These are phyloP conservation scores for Domatiomyces catenatus DNA, from an alignment of 2,329 filamentous ascomycete genomes.

Conservation along the genomic window DNA sequence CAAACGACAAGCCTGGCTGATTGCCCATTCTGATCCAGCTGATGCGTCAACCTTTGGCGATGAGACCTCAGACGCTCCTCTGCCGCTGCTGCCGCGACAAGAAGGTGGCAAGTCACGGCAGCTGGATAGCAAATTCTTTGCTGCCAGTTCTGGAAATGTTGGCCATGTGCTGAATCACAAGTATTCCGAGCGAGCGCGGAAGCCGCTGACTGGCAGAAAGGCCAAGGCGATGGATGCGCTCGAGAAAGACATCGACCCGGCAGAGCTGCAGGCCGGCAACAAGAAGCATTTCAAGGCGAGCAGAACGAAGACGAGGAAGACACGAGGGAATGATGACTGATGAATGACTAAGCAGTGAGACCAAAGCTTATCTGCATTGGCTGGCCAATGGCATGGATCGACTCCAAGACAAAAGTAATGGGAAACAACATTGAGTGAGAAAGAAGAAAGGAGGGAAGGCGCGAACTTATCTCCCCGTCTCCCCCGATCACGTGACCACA, in stretches of 20 bases:
- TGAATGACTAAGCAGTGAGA: not conserved
- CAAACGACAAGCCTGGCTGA: slow-evolving; percentile 55
- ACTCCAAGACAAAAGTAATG: not conserved
- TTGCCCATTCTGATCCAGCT: slow-evolving; percentile 30
- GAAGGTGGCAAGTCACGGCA: slow-evolving; percentile 55
- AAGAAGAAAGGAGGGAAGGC: not conserved
- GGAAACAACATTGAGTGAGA: not conserved
- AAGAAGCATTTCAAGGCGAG: slow-evolving; percentile 96
- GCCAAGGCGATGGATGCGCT: slow-evolving; percentile 61
- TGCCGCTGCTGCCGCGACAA: slow-evolving; percentile 4
- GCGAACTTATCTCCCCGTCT: not conserved
- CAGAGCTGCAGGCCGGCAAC: slow-evolving; percentile 50
- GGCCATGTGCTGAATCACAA: slow-evolving; percentile 75
- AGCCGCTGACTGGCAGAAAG: slow-evolving; percentile 69
- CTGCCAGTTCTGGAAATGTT: slow-evolving; percentile 36
- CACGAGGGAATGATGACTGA: slow-evolving; percentile 29
- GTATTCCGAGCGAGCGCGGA: slow-evolving; percentile 68
- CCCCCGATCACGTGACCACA: not conserved
- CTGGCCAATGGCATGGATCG: not conserved
- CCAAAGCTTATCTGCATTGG: not conserved
- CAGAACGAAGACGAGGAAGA: slow-evolving; percentile 45
- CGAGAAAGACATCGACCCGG: slow-evolving; percentile 70
- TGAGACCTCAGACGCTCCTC: slow-evolving; percentile 17
- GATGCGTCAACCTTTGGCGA: slow-evolving; percentile 26
- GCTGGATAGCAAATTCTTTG: slow-evolving; percentile 85